Base-by-base conservation (phyloP, 352 stramenopile species). In the Thalassiosira mediterranea region DNA sequence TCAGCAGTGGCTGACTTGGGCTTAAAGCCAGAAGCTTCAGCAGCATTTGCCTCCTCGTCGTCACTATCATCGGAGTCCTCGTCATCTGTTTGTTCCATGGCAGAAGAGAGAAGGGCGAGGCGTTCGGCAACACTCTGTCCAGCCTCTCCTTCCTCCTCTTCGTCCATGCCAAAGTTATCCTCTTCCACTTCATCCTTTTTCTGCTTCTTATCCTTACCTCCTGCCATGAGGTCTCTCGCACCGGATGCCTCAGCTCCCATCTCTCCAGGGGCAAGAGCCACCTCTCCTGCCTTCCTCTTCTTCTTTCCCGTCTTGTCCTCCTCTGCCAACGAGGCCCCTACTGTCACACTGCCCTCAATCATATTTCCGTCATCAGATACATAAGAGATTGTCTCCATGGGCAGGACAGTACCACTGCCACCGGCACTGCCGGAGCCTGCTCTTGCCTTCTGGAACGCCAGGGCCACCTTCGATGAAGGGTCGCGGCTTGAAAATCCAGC, bases 1-100 rank as follows among this genome's bases (percentile, higher is more conserved):
- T 90, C 83, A 10, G 86, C 86, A 3, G 86, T 92, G 38, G 84
- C 86, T 13, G 72, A 75, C 61, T 87, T 84, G 5, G 74, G 56
- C 38, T 84, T 75, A 70, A 90, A 88, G 49, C 62, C 68, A 19
- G 53, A 52, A 46, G 32, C 40, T 17, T 46, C 23, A 29, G 29
- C 49, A 28, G 19, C 34, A 34, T 21, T 23, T 19, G 15, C 72
- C 26, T 56, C 44, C 31, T 54, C 51, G 25, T 81, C 66, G 32
- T 76, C 66, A 23, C 78, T 63, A 0, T 79, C 67, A 7, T 49
- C 47, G 0, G 83, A 66, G 1, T 87, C 63, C 19, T 87, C 76
- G 0, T 76, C 71, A 29, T 81, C 68, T 23, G 74, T 72, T 52
- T 86, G 54, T 32, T 90, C 82, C 61, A 89, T 69, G 3, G 76